Evolutionary conservation across 805 yeast species (phyloP), one percentile per base, ranked within the genome.

Genomic region (Diddensiella caesifluorescens): DNA sequence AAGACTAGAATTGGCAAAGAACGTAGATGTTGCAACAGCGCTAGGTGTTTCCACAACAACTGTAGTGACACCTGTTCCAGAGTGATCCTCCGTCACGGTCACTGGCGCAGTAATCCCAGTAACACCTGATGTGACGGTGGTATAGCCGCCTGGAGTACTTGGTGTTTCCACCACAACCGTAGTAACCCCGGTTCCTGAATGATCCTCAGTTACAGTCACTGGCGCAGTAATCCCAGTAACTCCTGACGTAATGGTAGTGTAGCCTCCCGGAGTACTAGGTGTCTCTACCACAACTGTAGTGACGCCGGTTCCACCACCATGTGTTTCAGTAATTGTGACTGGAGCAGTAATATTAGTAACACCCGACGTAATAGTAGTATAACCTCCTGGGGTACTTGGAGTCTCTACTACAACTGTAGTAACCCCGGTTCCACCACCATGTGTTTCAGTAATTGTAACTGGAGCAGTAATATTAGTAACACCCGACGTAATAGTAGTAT

Each of bases 181-280:
- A 30, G 36, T 20, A 30, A 13, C 41, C 13, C 39, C 44, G 28
- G 22, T 40, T 10, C 34, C 32, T 4, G 45, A 18, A 36, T 21
- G 20, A 7, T 27, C 20, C 27, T 29, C 22, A 15, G 28, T 32
- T 2, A 16, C 21, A 21, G 45, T 25, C 20, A 26, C 23, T 20
- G 12, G 28, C 22, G 19, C 6, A 3, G 38, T 32, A 5, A 34
- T 27, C 10, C 43, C 43, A 16, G 34, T 32, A 18, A 33, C 26
- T 21, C 38, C 35, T n/a, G 27, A 25, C 7, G 32, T 29, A 7
- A 9, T 7, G 6, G 32, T 29, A 29, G 32, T 18, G 4, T 27
- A 26, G 6, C 25, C 39, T 21, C 28, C 28, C 12, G 37, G 22
- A n/a, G n/a, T n/a, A n/a, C n/a, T n/a, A 7, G 32, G 32, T 7